Percentiles rank a stretch among this genome's conserved stretches.
Evolutionary conservation across 495 filamentous ascomycete species (phyloP).

Genomic region (Trichoderma reesei): DNA sequence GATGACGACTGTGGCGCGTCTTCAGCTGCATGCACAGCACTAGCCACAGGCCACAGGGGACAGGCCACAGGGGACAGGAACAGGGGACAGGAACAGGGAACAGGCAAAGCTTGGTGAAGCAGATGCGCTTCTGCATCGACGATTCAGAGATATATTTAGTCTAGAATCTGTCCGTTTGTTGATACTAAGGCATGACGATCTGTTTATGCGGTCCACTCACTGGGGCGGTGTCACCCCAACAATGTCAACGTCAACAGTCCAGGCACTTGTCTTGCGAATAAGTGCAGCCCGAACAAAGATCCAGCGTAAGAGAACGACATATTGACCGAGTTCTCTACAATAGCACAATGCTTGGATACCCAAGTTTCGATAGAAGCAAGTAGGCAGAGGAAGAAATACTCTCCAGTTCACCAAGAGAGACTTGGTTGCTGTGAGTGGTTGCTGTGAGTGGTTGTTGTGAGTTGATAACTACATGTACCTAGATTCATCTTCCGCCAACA

Average conservation of each 20-base stretch:
- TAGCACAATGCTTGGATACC: neutral
- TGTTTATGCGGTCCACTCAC: too few relatives aligned
- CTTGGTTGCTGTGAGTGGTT: neutral
- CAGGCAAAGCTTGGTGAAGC: neutral
- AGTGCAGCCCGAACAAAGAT: neutral
- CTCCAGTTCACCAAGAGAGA: neutral
- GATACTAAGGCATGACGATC: too few relatives aligned
- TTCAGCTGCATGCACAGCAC: neutral
- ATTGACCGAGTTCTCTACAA: neutral
- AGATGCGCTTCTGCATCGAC: neutral
- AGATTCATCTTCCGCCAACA: neutral
- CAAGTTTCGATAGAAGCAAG: too few relatives aligned
- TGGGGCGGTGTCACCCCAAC: too few relatives aligned
- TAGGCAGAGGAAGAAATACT: too few relatives aligned
- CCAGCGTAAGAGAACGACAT: neutral
- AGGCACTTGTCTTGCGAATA: neutral
- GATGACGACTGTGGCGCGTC: slow-evolving; percentile 7
- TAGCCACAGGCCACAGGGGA: neutral
- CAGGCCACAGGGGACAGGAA: neutral
- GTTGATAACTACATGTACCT: too few relatives aligned
- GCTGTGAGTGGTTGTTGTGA: neutral
- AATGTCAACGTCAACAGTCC: too few relatives aligned
- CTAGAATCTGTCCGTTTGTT: too few relatives aligned
- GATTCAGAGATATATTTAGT: neutral
- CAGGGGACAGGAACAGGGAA: too few relatives aligned